Percentiles rank a stretch among this genome's conserved stretches.
Conservation (phyloP, 164 flowering plant species). For the Umbilicus rupestris region DNA sequence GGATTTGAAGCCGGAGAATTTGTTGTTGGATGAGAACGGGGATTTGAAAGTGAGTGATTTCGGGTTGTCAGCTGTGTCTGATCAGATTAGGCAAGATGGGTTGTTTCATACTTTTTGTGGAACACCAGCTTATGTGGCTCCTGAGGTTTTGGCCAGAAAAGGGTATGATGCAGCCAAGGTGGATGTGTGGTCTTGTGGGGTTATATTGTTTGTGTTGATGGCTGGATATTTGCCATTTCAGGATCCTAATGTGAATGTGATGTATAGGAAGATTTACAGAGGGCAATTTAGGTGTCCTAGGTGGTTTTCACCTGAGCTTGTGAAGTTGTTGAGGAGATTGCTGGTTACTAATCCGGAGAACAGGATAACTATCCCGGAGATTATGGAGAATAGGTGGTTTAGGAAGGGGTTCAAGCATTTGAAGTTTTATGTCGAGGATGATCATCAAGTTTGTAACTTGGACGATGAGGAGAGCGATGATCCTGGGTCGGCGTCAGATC, state of each 20-base stretch:
- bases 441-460: background rate
- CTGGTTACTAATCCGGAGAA: slow-evolving; percentile 1
- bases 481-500: slow-evolving; percentile 5
- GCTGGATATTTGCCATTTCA: slow-evolving; percentile 4
- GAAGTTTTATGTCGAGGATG: slow-evolving; percentile 6
- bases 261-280: slow-evolving; percentile 3
- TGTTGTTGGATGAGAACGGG: slow-evolving; percentile 6
- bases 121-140: background rate
- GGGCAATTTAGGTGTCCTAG: slow-evolving; percentile 6
- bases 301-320: slow-evolving; percentile 2
- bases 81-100: slow-evolving; percentile 3
- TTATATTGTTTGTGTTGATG: slow-evolving; percentile 3
- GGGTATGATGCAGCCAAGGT: slow-evolving; percentile 6
- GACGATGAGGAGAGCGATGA: slow-evolving; percentile 6
- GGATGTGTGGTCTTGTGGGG: slow-evolving; percentile 2
- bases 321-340: slow-evolving; percentile 3
- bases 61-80: slow-evolving; percentile 5
- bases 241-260: background rate
- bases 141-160: slow-evolving; percentile 5
- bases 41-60: background rate
- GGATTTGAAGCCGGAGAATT: slow-evolving; percentile 6
- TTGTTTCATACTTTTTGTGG: slow-evolving; percentile 5
- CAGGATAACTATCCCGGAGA: background rate
- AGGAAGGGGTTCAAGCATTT: background rate
- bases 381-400: slow-evolving; percentile 4